Base-by-base conservation (phyloP, 805 yeast genomes). In the Candida nemodendra region DNA sequence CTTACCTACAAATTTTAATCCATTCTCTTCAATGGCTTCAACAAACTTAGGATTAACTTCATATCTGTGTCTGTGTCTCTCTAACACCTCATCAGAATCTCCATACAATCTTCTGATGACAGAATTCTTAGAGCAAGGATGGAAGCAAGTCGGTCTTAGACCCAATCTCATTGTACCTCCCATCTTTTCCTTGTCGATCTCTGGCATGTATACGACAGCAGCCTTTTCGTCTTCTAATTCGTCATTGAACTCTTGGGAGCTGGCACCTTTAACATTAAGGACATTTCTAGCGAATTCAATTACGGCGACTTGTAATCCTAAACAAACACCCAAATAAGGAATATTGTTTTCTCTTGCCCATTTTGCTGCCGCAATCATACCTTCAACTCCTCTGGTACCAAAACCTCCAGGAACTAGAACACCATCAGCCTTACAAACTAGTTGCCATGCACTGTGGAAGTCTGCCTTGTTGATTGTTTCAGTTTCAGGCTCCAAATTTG, bases 121-220 rank as follows among this genome's bases (percentile, higher is more conserved):
- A 32, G 87, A 76, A 26, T 25, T 27, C 47, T 82, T 82, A 32
- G 85, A 66, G 46, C 72, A 78, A 13, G 68, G 68, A 55, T 78
- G 81, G 74, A 93, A 93, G 48, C 74, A 77, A 27, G 98, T 89
- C 50, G 90, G 79, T 66, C 96, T 89, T 49, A 88, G 74, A 54
- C 99, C 99, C 53, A 93, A 76, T 72, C 99, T 83, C 99, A 93
- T 93, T 35, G 98, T 91, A 51, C 99, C 99, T 48, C 99, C 99
- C 72, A 93, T 76, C 62, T 87, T 88, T 53, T 84, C 81, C 71
- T 89, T 91, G 66, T 89, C 95, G 46, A 91, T 89, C 66, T 93
- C 99, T 30, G 99, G 99, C 99, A 93, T 93, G 71, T 88, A 93
- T 33, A 93, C 86, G 42, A 93, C 95, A 36, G 88, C 78, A 14